Evolutionary conservation across 345 rosid genomes (phyloP).

Genomic region (Garcia nutans): DNA sequence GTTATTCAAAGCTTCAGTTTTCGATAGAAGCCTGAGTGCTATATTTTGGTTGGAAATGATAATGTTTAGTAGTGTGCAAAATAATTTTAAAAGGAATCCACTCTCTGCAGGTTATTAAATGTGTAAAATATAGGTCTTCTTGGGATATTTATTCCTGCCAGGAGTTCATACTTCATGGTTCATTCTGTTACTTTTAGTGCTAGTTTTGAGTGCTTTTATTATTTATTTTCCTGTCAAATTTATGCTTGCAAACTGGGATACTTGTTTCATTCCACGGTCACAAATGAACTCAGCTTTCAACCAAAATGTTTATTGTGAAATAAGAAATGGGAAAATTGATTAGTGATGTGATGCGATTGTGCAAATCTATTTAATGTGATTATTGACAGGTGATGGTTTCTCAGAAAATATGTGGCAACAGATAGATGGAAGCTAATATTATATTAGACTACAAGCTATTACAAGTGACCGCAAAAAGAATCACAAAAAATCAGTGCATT

Average conservation of each 20-base stretch:
- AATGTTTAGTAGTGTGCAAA: not conserved
- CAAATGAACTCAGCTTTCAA: too few relatives aligned
- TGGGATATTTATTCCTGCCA: too few relatives aligned
- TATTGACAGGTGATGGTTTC: not conserved
- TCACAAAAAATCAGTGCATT: not conserved
- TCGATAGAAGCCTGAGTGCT: slow-evolving; percentile 7
- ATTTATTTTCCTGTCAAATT: not conserved
- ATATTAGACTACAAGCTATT: not conserved
- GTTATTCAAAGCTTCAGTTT: not conserved
- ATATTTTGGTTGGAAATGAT: not conserved
- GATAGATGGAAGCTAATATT: not conserved
- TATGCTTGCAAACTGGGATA: too few relatives aligned
- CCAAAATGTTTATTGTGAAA: not conserved
- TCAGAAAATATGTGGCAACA: not conserved
- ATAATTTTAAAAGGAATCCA: not conserved
- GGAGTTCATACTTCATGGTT: too few relatives aligned
- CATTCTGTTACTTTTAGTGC: too few relatives aligned
- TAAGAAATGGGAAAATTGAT: not conserved
- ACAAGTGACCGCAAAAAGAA: not conserved
- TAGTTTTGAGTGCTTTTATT: not conserved
- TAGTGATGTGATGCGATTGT: not conserved
- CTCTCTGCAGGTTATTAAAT: not conserved
- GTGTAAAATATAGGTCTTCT: not conserved
- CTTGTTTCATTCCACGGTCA: too few relatives aligned
- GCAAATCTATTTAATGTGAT: not conserved